phyloP scores from a whole-genome alignment of 441 rosid species.

The Eugenia klotzschiana region DNA sequence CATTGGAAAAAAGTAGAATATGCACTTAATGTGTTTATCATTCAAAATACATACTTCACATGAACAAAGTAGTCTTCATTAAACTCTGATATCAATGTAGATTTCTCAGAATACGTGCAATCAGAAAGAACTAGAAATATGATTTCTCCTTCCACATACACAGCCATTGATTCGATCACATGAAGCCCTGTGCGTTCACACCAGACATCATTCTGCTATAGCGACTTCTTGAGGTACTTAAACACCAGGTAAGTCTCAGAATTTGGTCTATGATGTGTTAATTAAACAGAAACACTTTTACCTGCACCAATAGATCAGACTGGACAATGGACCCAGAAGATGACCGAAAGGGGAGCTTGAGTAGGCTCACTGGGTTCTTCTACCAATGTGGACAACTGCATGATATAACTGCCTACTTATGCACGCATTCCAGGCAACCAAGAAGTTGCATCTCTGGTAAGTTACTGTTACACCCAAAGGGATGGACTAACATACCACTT shows the following conservation, averaged over 20 bases:
- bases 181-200: neutral
- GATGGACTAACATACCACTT: neutral
- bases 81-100: neutral
- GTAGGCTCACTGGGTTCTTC: neutral
- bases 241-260: neutral
- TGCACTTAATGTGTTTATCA: neutral
- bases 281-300: neutral
- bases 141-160: neutral
- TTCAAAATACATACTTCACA: neutral
- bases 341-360: neutral
- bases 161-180: neutral
- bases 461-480: neutral
- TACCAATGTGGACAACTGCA: neutral
- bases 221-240: neutral
- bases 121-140: neutral
- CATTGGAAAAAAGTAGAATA: neutral
- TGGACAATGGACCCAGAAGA: neutral
- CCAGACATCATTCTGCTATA: neutral
- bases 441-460: neutral
- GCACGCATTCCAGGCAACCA: neutral
- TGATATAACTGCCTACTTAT: neutral
- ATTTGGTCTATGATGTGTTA: neutral
- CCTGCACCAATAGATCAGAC: neutral
- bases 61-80: neutral
- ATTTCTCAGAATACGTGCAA: neutral